These are phyloP conservation scores for Akanthomyces muscarius DNA, from an alignment of 2,329 filamentous ascomycete genomes.

Conservation along the genomic window DNA sequence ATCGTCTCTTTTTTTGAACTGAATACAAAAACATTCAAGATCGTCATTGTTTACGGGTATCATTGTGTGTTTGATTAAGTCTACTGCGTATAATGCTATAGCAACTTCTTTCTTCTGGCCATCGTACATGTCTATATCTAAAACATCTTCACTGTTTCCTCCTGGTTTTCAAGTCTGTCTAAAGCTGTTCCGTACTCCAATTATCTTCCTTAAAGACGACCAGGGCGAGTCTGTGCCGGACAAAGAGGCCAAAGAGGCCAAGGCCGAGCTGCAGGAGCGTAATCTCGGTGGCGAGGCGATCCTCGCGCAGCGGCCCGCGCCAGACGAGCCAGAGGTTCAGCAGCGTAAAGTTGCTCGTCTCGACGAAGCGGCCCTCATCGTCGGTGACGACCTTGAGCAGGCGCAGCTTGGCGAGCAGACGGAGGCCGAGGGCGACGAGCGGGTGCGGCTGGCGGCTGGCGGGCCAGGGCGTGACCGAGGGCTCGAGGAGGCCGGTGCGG, in stretches of 20 bases:
- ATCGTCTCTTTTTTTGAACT: conserved; percentile 1
- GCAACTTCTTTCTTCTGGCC: neutral
- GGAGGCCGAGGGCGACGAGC: conserved; percentile 59
- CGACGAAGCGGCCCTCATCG: conserved; percentile 64
- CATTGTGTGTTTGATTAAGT: conserved; percentile 1
- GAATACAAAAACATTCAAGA: conserved; percentile 5
- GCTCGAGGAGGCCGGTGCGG: conserved; percentile 78
- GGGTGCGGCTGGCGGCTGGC: conserved; percentile 63
- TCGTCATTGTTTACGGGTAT: neutral
- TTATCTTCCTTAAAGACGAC: conserved; percentile 92
- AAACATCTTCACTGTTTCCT: neutral
- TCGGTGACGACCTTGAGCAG: conserved; percentile 67
- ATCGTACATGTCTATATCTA: neutral
- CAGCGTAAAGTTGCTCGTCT: conserved; percentile 87
- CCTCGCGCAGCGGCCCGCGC: conserved; percentile 87
- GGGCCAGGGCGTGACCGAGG: conserved; percentile 74
- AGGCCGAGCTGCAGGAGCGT: conserved; percentile 71
- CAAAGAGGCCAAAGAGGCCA: conserved; percentile 78
- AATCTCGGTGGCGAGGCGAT: conserved; percentile 75
- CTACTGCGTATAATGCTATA: neutral
- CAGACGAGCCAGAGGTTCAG: conserved; percentile 96
- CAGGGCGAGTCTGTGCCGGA: conserved; percentile 79
- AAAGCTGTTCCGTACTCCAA: conserved; percentile 39
- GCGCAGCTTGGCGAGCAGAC: conserved; percentile 62
- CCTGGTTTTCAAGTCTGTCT: neutral